phyloP scores from a whole-genome alignment of 179 eudicot genomes.

The Carnegiea gigantea region DNA sequence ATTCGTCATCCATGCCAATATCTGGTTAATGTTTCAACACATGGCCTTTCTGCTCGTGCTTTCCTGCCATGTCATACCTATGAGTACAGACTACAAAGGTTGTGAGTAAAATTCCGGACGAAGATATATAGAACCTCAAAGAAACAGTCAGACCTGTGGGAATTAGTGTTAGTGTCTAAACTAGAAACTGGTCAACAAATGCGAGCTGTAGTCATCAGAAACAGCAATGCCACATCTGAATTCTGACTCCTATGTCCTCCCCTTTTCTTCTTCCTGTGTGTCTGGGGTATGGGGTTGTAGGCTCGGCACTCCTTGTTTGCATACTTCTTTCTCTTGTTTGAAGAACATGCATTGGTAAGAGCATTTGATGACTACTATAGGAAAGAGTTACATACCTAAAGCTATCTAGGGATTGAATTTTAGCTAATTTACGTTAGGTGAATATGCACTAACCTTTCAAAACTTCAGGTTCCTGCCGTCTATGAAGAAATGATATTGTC shows the following conservation, averaged over 20 bases:
- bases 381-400: not conserved
- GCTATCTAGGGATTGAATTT: conserved; percentile 1
- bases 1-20: not conserved
- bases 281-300: not conserved
- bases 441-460: conserved; percentile 5
- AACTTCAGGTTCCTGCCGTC: conserved; percentile 83
- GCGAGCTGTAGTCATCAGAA: no score
- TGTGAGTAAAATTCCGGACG: not conserved
- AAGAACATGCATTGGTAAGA: not conserved
- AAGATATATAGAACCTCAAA: no score
- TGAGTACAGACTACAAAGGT: not conserved
- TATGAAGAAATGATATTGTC: conserved; percentile 88
- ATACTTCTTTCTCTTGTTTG: not conserved
- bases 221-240: no score
- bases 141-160: no score
- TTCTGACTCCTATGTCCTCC: not conserved
- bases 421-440: not conserved
- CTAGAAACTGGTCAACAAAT: no score
- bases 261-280: not conserved
- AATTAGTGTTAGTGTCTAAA: no score
- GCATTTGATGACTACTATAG: not conserved
- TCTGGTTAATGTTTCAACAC: no score
- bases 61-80: not conserved
- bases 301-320: not conserved
- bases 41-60: not conserved